Base-by-base conservation (phyloP, 192 early-diverging fungal species). In the Podila verticillata region DNA sequence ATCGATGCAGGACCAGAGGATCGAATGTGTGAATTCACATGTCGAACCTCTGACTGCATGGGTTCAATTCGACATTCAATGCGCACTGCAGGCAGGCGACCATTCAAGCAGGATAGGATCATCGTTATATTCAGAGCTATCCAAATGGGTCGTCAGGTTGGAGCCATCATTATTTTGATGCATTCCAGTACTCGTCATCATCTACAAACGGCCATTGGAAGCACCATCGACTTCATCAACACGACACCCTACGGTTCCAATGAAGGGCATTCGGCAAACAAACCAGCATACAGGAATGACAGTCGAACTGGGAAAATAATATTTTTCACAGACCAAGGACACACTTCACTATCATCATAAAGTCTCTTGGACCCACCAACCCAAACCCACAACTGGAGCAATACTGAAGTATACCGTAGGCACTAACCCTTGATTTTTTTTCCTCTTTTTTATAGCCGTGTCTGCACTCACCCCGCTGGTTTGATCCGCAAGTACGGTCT, bases 401-500 rank as follows among this genome's bases (percentile, higher is more conserved):
- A 19, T 0, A 24, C 2, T 26, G 51, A 54, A 1, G 0, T 13
- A 2, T 54, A 24, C 24, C 51, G 22, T 12, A 51, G 17, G 39
- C 13, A 44, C 39, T 44, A 44, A 44, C 39, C 24, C 51, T 5
- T 1, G 34, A 0, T 17, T 39, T 31, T 51, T 48, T 69, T 30
- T 57, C 26, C 19, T 65, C 48, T 65, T 61, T 60, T 57, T 48
- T 62, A 66, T 75, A 96, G 94, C 91, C 96, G 98, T 83, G 96
- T 98, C 82, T 98, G 97, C 89, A 90, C 95, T 81, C 97, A 99
- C 94, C 96, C 92, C 83, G 98, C 98, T 75, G 98, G 98, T 93
- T 94, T 99, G 85, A 98, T 99, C 89, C 96, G 98, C 92, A 99
- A 99, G 93, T 99, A 99, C 91, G 91, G 91, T 70, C 89, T 99